phyloP scores from a whole-genome alignment of 495 filamentous ascomycete species.

The Venustampulla echinocandica region DNA sequence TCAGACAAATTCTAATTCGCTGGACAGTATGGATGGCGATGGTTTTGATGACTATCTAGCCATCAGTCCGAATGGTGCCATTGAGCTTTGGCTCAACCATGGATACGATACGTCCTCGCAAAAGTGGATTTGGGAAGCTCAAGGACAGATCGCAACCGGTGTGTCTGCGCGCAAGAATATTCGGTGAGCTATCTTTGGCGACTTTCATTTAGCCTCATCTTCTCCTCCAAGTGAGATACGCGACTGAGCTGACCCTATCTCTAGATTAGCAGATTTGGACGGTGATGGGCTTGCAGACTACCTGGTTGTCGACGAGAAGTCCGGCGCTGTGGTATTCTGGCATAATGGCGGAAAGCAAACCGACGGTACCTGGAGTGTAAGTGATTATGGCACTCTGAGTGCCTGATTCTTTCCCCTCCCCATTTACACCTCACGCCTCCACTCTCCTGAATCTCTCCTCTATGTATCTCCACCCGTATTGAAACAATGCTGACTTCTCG shows the following conservation, averaged over 20 bases:
- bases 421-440: no score
- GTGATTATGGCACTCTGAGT: no score
- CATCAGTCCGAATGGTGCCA: background rate
- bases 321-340: no score
- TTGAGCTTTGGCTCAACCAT: background rate
- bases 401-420: no score
- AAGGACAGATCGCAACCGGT: constrained; percentile 1
- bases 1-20: no score
- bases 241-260: background rate
- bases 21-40: constrained; percentile 8
- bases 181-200: constrained; percentile 1
- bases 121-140: background rate
- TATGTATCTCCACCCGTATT: no score
- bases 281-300: constrained; percentile 9
- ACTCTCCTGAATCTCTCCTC: no score
- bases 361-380: no score
- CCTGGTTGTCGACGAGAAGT: no score
- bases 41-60: constrained; percentile 1
- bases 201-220: background rate
- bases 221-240: background rate
- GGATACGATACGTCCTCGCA: background rate
- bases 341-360: no score
- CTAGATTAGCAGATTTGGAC: constrained; percentile 8
- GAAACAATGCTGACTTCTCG: no score
- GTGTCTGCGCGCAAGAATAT: background rate